Conservation (phyloP, 805 yeast genomes). For the Hermanozyma aechmeae region DNA sequence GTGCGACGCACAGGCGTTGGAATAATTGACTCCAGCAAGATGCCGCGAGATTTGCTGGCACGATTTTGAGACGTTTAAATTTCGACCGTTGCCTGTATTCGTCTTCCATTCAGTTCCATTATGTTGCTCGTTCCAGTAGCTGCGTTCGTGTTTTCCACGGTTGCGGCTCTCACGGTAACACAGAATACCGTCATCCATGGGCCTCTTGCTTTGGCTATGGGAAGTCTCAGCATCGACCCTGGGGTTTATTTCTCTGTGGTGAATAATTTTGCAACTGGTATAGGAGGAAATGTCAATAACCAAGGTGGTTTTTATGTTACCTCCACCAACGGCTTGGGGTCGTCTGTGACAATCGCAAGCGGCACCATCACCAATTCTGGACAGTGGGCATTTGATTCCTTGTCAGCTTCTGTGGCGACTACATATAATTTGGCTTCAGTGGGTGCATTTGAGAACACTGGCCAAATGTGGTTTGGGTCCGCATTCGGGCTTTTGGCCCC, state of each 20-base stretch:
- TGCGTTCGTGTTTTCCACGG: too few species aligned
- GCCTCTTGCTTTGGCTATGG: too few species aligned
- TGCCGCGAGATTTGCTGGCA: too few species aligned
- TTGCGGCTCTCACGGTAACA: too few species aligned
- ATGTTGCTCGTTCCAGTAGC: too few species aligned
- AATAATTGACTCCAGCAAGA: too few species aligned
- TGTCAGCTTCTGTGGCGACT: conserved; percentile 9
- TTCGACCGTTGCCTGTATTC: too few species aligned
- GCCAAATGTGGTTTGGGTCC: conserved; percentile 15
- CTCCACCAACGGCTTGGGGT: conserved; percentile 1
- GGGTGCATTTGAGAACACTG: conserved; percentile 13
- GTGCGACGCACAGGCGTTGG: too few species aligned
- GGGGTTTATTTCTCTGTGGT: conserved; percentile 6
- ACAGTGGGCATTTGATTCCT: conserved; percentile 14
- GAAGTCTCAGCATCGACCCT: conserved; percentile 1
- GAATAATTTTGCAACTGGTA: conserved; percentile 1
- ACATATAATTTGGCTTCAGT: conserved; percentile 9
- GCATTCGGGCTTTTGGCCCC: conserved; percentile 7
- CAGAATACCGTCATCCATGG: too few species aligned
- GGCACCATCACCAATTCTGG: neutral
- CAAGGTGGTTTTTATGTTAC: conserved; percentile 5
- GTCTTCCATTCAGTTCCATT: too few species aligned
- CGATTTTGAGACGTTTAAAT: too few species aligned
- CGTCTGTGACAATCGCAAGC: conserved; percentile 1
- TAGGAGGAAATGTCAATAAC: conserved; percentile 2